Evolutionary conservation across 1,284 basidiomycete species (phyloP), one percentile per base, ranked within the genome.

Genomic region (Porogramme epimiltina): DNA sequence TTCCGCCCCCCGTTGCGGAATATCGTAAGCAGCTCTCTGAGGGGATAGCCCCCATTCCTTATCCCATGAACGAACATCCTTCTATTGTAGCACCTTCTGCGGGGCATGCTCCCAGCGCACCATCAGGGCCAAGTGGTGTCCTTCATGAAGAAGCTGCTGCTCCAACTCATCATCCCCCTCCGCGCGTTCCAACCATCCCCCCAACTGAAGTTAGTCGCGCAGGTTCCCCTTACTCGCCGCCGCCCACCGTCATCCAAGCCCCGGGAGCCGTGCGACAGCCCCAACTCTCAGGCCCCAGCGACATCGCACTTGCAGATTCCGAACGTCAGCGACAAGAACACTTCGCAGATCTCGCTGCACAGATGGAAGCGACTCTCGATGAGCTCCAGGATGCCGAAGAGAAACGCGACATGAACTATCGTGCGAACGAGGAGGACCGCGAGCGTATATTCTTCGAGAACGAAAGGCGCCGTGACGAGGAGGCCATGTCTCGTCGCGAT

Each of bases 341-440:
- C 18, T 71, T 89, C 23, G 75, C 76, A 8, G 81, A 82, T 3
- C 73, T 80, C 24, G 82, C 84, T 44, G 66, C 70, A 18, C 75
- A 75, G 26, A 58, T 88, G 13, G 67, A 72, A 1, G 68, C 78
- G 26, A 69, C 78, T 8, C 70, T 74, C 8, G 71, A 74, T 11
- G 73, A 74, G 1, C 76, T 82, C 0, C 73, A 78, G 40, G 77
- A 81, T 42, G 79, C 78, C 2, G 88, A 91, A 62, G 74, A 79
- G 36, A 72, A 70, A 44, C 78, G 87, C 11, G 87, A 90, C 54
- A 66, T 66, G 3, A 79, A 82, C 33, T 89, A 87, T 70, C 76
- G 79, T 15, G 71, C 72, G 1, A 78, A 80, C 56, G 89, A 91
- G 65, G 81, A 84, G 10, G 82, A 81, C 47, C 73, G 88, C 16